Percentiles rank a stretch among this genome's conserved stretches.
Evolutionary conservation across 345 rosid species (phyloP).

Genomic region (Eucalyptus microcorys): DNA sequence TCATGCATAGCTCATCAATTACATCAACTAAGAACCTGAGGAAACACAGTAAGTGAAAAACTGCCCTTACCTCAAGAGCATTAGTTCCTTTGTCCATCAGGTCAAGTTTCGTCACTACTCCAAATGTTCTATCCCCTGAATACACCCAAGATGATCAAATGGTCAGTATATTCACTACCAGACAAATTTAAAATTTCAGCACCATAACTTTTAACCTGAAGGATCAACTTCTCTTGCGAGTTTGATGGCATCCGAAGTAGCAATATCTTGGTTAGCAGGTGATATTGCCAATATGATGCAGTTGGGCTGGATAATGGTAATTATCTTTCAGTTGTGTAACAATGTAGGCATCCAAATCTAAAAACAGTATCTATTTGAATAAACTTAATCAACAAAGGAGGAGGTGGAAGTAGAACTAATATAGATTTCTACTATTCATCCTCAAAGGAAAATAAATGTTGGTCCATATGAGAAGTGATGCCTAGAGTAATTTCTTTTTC

Average conservation of each 20-base stretch:
- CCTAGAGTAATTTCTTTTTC: background rate
- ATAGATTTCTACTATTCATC: background rate
- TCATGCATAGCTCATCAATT: background rate
- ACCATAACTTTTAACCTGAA: slow-evolving; percentile 35
- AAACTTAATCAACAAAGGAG: background rate
- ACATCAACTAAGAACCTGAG: background rate
- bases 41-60: background rate
- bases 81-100: slow-evolving; percentile 99
- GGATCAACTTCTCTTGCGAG: slow-evolving; percentile 99
- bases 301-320: slow-evolving; percentile 67
- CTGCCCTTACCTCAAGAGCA: slow-evolving; percentile 60
- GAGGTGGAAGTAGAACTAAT: background rate
- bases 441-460: background rate
- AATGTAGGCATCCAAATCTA: background rate
- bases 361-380: background rate
- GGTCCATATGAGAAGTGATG: background rate
- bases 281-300: slow-evolving; percentile 96
- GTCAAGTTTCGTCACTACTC: slow-evolving; percentile 96
- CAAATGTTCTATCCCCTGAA: slow-evolving; percentile 95
- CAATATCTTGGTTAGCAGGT: slow-evolving; percentile 99
- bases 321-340: background rate
- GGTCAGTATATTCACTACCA: background rate
- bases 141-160: background rate
- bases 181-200: background rate
- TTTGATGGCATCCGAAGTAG: slow-evolving; percentile 98